Evolutionary conservation across 495 filamentous ascomycete species (phyloP), one percentile per base, ranked within the genome.

Genomic region (Aspergillus saccharolyticus): DNA sequence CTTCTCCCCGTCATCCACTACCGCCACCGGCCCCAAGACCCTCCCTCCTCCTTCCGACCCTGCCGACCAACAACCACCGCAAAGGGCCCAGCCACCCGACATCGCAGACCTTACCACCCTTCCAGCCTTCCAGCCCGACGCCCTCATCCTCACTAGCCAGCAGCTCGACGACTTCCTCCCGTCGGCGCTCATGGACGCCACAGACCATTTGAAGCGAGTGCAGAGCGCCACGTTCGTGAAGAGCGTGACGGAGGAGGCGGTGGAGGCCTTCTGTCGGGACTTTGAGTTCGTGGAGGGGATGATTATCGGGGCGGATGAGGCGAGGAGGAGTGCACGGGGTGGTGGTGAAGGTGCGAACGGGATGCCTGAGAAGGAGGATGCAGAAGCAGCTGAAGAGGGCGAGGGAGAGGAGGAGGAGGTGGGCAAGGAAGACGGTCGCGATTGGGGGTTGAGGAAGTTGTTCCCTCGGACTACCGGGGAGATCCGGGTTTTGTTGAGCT

Each of bases 151-250:
- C 39, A 85, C 86, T 7, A 87, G 86, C 64, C 89, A 95, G 63
- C 80, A 82, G 22, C 82, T 98, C 4, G 95, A 98, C 69, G 85
- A 89, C 60, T 97, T 96, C 72, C 79, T 98, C 19, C 91, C 92
- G 0, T 93, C 89, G 9, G 94, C 93, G 9, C 73, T 96, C 17
- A 94, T 96, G 82, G 94, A 98, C 67, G 90, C 92, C 3, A 80
- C 85, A 55, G 85, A 94, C 57, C 87, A 90, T 54, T 69, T 98
- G 45, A 87, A 86, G 60, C 75, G 79, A 14, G 71, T 97, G 14
- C 83, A 84, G 57, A 89, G 87, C 55, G 66, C 70, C 5, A 77
- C 86, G 7, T 74, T 96, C 44, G 85, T 86, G 16, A 82, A 86
- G 43, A 81, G 86, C 45, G 81, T 96, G 33, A 92, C 87, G 1